Evolutionary conservation across 768 basidiomycete species (phyloP).

Genomic region (Xerocomellus intermedius): DNA sequence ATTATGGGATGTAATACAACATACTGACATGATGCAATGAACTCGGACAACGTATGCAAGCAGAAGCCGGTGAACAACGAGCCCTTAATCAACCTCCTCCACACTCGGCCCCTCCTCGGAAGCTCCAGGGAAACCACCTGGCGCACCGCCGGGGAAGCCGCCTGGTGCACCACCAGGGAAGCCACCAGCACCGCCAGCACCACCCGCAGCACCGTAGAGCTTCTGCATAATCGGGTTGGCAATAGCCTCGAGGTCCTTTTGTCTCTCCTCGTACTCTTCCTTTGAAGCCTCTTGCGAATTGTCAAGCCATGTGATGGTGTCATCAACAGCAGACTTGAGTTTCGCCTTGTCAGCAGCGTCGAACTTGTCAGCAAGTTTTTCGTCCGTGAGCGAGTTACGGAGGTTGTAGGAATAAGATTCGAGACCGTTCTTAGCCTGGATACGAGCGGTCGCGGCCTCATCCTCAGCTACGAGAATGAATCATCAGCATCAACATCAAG

Average conservation of each 20-base stretch:
- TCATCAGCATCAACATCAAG: constrained; percentile 8
- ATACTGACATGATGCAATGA: constrained; percentile 32
- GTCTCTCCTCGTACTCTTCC: constrained; percentile 90
- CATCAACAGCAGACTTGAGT: constrained; percentile 77
- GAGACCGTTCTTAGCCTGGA: constrained; percentile 84
- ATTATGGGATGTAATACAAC: constrained; percentile 33
- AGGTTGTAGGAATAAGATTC: constrained; percentile 97
- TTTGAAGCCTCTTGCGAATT: constrained; percentile 85
- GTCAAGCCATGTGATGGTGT: constrained; percentile 85
- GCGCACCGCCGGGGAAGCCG: constrained; percentile 56
- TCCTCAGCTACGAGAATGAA: constrained; percentile 62
- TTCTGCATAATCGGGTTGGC: constrained; percentile 76
- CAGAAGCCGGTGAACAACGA: constrained; percentile 12
- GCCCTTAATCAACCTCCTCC: constrained; percentile 78
- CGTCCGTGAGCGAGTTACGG: constrained; percentile 82
- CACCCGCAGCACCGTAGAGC: constrained; percentile 61
- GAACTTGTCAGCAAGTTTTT: constrained; percentile 86
- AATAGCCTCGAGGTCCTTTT: constrained; percentile 87
- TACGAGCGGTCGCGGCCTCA: constrained; percentile 80
- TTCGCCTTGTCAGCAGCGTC: constrained; percentile 83
- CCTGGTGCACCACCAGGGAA: constrained; percentile 60
- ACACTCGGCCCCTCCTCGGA: constrained; percentile 84
- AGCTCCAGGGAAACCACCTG: constrained; percentile 69
- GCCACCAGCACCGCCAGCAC: constrained; percentile 41
- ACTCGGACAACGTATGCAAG: constrained; percentile 20